phyloP scores from a whole-genome alignment of 345 rosid species.

The Limnanthes douglasii region DNA sequence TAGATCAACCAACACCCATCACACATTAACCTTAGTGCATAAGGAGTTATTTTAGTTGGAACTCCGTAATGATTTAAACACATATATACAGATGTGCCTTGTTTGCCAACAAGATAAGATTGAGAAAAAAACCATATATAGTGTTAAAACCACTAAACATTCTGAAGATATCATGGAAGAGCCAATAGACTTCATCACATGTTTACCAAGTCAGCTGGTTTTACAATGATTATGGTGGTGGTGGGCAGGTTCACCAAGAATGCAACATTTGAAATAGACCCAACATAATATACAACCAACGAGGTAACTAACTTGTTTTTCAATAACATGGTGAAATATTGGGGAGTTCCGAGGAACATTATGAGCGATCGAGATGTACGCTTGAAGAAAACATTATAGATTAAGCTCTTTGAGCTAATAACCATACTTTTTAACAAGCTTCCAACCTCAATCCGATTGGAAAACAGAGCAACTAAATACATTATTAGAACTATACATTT shows the following conservation, averaged over 20 bases:
- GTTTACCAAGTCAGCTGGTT: neutral
- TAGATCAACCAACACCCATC: no score
- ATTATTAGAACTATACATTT: neutral
- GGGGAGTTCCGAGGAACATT: neutral
- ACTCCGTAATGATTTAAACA: no score
- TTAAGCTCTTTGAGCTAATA: neutral
- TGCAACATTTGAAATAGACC: neutral
- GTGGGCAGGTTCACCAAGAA: neutral
- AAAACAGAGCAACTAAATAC: neutral
- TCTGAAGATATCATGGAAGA: neutral
- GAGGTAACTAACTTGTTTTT: neutral
- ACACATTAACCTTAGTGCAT: no score
- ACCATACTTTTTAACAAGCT: neutral
- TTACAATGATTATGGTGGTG: neutral
- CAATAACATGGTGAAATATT: conserved; percentile 5
- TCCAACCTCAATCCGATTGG: neutral
- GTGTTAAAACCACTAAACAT: no score
- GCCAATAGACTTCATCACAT: neutral
- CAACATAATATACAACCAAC: neutral
- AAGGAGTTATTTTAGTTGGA: no score
- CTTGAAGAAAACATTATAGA: neutral
- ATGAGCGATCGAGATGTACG: neutral
- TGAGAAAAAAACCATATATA: no score
- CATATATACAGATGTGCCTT: no score
- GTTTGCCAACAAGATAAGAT: no score